These are phyloP conservation scores for Citrullus mucosospermus DNA, from an alignment of 306 rosid species.

Conservation along the genomic window DNA sequence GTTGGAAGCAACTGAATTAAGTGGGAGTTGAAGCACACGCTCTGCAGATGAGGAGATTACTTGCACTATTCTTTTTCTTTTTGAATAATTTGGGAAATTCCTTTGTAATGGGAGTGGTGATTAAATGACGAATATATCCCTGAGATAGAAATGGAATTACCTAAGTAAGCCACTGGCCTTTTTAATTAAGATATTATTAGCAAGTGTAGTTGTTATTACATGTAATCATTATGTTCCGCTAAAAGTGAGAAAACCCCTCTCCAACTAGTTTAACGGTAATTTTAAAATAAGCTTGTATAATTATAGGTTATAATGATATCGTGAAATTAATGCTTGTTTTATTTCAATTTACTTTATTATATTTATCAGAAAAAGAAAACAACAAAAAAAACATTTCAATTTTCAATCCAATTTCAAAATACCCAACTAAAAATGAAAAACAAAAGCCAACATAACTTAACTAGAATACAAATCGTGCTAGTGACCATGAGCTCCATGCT, in stretches of 20 bases:
- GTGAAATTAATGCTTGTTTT: no score
- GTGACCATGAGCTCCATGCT: no score
- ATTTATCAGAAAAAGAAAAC: no score
- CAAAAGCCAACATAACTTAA: no score
- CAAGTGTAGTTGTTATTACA: neutral
- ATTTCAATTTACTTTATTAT: no score
- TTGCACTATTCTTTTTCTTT: neutral
- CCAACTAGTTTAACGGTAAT: neutral
- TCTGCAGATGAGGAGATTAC: neutral
- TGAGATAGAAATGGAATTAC: neutral
- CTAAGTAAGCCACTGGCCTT: neutral
- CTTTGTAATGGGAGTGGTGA: neutral
- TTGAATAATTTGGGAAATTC: neutral
- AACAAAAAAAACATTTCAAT: no score
- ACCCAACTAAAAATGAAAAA: no score
- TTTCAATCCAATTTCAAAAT: no score
- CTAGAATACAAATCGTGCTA: no score
- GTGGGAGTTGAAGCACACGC: neutral
- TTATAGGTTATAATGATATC: no score
- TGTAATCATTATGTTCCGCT: neutral
- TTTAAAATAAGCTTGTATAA: neutral
- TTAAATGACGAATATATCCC: neutral
- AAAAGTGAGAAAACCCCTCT: neutral
- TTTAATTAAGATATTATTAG: neutral
- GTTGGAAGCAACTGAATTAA: neutral